These are phyloP conservation scores for Suillus subalutaceus DNA, from an alignment of 768 basidiomycete genomes.

Conservation along the genomic window DNA sequence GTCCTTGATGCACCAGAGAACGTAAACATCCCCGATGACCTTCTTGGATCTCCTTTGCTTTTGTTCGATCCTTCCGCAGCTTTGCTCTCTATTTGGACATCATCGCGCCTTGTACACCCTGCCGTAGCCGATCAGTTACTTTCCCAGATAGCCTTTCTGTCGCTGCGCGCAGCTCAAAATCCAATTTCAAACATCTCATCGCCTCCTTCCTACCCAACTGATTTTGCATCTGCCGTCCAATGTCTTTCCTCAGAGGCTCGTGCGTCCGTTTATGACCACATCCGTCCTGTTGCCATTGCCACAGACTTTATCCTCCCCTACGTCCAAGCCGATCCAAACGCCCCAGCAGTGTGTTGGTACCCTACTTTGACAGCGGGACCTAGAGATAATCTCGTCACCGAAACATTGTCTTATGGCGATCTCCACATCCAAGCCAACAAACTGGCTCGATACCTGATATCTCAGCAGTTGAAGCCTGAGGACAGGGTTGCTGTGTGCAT, in stretches of 20 bases:
- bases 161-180: constrained; percentile 10
- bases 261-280: constrained; percentile 18
- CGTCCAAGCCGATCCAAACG: constrained; percentile 17
- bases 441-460: constrained; percentile 45
- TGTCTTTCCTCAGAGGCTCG: constrained; percentile 17
- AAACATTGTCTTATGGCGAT: constrained; percentile 35
- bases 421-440: constrained; percentile 41
- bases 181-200: constrained; percentile 13
- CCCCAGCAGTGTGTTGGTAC: constrained; percentile 28
- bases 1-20: constrained; percentile 11
- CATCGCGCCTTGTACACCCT: constrained; percentile 17
- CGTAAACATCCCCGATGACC: neutral
- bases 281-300: constrained; percentile 23
- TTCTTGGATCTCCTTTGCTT: constrained; percentile 13
- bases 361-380: constrained; percentile 13
- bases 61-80: constrained; percentile 12
- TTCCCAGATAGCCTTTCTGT: constrained; percentile 21
- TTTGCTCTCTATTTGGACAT: constrained; percentile 18
- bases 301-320: constrained; percentile 29
- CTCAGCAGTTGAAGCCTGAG: constrained; percentile 36
- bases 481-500: constrained; percentile 51
- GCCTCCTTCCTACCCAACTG: constrained; percentile 14
- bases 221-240: constrained; percentile 22
- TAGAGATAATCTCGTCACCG: constrained; percentile 1
- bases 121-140: constrained; percentile 20